phyloP scores from a whole-genome alignment of 148 eudicot species.

The Mesembryanthemum crystallinum region DNA sequence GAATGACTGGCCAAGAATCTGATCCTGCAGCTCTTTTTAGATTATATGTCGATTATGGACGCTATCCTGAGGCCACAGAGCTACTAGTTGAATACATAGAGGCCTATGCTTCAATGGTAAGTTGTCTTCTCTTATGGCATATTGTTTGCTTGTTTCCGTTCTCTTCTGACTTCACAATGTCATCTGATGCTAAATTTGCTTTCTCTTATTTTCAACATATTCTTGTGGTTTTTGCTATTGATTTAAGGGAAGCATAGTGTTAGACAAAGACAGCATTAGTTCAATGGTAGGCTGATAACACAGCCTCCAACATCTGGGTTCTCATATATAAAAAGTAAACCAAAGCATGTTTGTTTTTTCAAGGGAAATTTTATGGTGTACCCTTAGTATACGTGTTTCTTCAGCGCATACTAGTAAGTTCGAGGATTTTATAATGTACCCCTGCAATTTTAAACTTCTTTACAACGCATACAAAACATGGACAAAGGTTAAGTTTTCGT shows the following conservation, averaged over 20 bases:
- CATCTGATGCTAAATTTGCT: not conserved
- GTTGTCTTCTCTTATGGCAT: not conserved
- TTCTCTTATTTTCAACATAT: not conserved
- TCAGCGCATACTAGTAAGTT: too few relatives aligned
- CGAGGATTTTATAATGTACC: too few relatives aligned
- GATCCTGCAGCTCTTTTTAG: slow-evolving; percentile 79
- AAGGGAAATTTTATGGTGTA: too few relatives aligned
- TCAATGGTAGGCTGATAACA: not conserved
- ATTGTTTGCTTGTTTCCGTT: not conserved
- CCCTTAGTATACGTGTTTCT: too few relatives aligned
- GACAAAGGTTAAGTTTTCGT: too few relatives aligned
- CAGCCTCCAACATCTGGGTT: not conserved
- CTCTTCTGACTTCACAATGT: not conserved
- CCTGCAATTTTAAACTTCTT: too few relatives aligned
- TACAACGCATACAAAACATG: too few relatives aligned
- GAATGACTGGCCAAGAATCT: slow-evolving; percentile 87
- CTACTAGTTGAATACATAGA: slow-evolving; percentile 72
- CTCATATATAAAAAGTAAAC: not conserved
- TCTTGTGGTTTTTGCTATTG: not conserved
- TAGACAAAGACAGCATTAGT: not conserved
- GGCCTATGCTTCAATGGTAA: slow-evolving; percentile 69
- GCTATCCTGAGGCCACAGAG: slow-evolving; percentile 81
- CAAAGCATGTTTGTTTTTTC: not conserved
- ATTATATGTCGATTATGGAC: slow-evolving; percentile 82
- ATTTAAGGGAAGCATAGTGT: not conserved